Percentiles rank a stretch among this genome's conserved stretches.
These are phyloP conservation scores for Penicilliopsis zonata DNA, from an alignment of 495 filamentous ascomycete genomes.

Conservation along the genomic window DNA sequence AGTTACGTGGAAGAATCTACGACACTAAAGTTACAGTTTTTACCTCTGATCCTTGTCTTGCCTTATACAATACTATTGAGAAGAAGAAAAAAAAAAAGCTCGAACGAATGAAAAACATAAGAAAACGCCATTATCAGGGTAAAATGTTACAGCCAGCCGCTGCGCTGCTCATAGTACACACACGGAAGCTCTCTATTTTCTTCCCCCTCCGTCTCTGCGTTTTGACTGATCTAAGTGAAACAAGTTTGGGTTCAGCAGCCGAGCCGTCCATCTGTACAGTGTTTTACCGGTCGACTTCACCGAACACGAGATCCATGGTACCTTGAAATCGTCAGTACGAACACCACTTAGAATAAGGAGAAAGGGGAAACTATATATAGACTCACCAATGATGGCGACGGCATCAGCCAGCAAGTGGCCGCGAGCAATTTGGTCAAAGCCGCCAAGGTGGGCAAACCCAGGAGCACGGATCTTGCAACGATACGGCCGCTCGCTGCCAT, in stretches of 20 bases:
- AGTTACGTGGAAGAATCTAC: too few relatives aligned
- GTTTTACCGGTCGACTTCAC: constrained; percentile 54
- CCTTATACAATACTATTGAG: constrained; percentile 3
- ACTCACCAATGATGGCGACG: constrained; percentile 78
- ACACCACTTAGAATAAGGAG: not conserved
- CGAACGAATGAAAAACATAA: constrained; percentile 1
- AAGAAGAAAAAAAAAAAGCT: constrained; percentile 4
- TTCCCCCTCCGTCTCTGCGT: constrained; percentile 7
- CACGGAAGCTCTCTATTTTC: constrained; percentile 6
- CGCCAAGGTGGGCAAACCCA: constrained; percentile 89
- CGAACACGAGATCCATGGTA: constrained; percentile 82
- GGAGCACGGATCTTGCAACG: constrained; percentile 95
- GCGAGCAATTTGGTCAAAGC: constrained; percentile 84
- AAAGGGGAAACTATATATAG: not conserved
- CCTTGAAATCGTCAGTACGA: constrained; percentile 16
- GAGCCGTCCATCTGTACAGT: too few relatives aligned
- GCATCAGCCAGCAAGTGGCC: constrained; percentile 95
- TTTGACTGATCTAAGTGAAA: constrained; percentile 8
- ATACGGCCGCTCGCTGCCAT: constrained; percentile 93
- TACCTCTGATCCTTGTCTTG: too few relatives aligned
- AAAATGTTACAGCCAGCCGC: constrained; percentile 10
- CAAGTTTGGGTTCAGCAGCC: too few relatives aligned
- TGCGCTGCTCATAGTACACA: not conserved
- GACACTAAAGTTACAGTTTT: too few relatives aligned
- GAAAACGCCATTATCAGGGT: constrained; percentile 11